Conservation (phyloP, 2,329 filamentous ascomycete species). For the Monilinia fructigena region DNA sequence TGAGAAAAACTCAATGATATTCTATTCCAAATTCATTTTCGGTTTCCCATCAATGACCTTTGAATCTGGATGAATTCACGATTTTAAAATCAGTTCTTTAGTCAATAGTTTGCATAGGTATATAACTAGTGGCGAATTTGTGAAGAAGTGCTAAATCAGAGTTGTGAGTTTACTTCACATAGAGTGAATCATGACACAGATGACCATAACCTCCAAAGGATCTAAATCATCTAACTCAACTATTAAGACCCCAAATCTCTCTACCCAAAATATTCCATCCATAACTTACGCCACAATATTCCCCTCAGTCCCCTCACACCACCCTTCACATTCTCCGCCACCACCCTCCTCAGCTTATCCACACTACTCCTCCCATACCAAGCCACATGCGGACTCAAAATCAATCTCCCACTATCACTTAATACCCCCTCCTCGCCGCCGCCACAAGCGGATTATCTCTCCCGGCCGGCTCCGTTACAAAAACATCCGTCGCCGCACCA, state of each 20-base stretch:
- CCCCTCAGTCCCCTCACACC: constrained; percentile 40
- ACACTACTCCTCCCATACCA: constrained; percentile 52
- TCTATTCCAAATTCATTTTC: too few species aligned
- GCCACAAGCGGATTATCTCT: constrained; percentile 42
- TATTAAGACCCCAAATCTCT: too few species aligned
- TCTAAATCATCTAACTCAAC: too few species aligned
- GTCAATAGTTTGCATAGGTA: too few species aligned
- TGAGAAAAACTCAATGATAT: too few species aligned
- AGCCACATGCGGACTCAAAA: constrained; percentile 53
- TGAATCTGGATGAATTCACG: too few species aligned
- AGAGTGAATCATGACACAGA: too few species aligned
- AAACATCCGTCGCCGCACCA: constrained; percentile 40
- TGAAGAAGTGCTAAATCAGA: too few species aligned
- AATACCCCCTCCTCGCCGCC: constrained; percentile 24
- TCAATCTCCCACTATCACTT: constrained; percentile 47
- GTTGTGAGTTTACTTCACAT: too few species aligned
- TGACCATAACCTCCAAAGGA: neutral
- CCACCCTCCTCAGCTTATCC: constrained; percentile 45
- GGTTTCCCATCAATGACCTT: too few species aligned
- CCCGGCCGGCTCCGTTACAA: constrained; percentile 39
- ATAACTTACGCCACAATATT: constrained; percentile 27
- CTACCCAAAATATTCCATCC: neutral
- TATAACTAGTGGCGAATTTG: too few species aligned
- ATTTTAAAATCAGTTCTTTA: too few species aligned
- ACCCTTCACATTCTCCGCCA: constrained; percentile 50